Base-by-base conservation (phyloP, 176 grass and related monocot species). In the Olyra latifolia region DNA sequence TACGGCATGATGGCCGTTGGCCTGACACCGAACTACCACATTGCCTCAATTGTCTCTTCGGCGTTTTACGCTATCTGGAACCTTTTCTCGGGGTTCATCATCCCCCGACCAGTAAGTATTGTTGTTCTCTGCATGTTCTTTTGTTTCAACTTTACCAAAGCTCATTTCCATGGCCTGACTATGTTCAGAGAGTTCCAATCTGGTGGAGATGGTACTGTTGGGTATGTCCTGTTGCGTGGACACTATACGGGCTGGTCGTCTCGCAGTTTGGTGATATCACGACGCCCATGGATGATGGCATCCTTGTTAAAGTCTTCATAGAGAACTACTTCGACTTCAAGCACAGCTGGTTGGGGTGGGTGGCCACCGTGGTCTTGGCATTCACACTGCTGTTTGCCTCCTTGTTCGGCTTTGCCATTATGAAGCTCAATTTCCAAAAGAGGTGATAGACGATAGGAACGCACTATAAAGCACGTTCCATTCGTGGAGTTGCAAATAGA, bases 151-250 rank as follows among this genome's bases (percentile, higher is more conserved):
- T 22, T 71, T 64, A 28, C 6, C 24, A 14, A 7, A 62, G 1
- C 62, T 89, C n/a, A 71, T 80, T 69, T 30, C n/a, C 16, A n/a
- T 75, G 25, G 20, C 28, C 5, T 89, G 24, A 62, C 13, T 66
- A 29, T 72, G n/a, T 74, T 53, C 83, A 98, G 95, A 93, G 29
- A 87, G 78, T 91, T 56, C 77, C 91, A 3, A 78, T 91, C 70
- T 97, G 94, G 94, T 97, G 91, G 94, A 97, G 69, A 81, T 97
- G 94, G 94, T 97, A 97, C 42, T 91, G 80, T 55, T 97, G 82
- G 81, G 35, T 64, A 10, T 93, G 94, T 71, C 94, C 94, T 0
- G 73, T 91, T 4, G 72, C 94, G 5, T 97, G 94, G 94, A 93
- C 89, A 16, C 70, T 97, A 30, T 94, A 97, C 0, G 94, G 91